Evolutionary conservation across 805 yeast genomes (phyloP).

Genomic region (Candida succiphila): DNA sequence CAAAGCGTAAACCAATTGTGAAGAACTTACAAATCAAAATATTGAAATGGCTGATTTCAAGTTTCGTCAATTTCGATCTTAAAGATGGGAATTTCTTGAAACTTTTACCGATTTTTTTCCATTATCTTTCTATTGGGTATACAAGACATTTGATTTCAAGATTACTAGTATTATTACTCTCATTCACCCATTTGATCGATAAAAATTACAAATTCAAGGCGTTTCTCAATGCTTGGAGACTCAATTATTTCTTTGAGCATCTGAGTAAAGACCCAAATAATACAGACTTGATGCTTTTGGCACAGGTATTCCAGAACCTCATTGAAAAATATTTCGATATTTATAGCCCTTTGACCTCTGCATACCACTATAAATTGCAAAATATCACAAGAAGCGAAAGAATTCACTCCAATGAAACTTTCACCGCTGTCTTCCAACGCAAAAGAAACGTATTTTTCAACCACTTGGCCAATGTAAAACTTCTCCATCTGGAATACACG

Average conservation of each 20-base stretch:
- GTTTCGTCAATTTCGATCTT: slow-evolving; percentile 12
- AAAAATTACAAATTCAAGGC: slow-evolving; percentile 7
- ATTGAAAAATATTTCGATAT: neutral
- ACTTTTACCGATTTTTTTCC: slow-evolving; percentile 14
- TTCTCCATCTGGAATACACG: too few relatives aligned
- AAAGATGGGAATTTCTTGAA: slow-evolving; percentile 9
- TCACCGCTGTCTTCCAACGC: too few relatives aligned
- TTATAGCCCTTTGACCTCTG: neutral
- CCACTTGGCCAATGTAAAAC: neutral
- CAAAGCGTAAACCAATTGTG: slow-evolving; percentile 2
- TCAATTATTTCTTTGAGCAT: slow-evolving; percentile 10
- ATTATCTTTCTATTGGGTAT: slow-evolving; percentile 18
- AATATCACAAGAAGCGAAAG: neutral
- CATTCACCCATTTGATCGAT: slow-evolving; percentile 10
- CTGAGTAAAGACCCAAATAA: slow-evolving; percentile 10
- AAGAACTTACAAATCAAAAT: slow-evolving; percentile 11
- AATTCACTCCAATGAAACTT: too few relatives aligned
- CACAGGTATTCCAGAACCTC: slow-evolving; percentile 7
- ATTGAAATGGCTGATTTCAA: slow-evolving; percentile 9
- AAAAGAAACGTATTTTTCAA: neutral
- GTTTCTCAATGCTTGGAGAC: slow-evolving; percentile 13
- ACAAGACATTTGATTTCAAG: slow-evolving; percentile 10
- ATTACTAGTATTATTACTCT: slow-evolving; percentile 12
- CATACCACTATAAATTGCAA: neutral
- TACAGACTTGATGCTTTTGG: slow-evolving; percentile 5